Percentiles rank a stretch among this genome's conserved stretches.
These are phyloP conservation scores for Xerophyta viscosa DNA, from an alignment of 106 monocot species.

Conservation along the genomic window DNA sequence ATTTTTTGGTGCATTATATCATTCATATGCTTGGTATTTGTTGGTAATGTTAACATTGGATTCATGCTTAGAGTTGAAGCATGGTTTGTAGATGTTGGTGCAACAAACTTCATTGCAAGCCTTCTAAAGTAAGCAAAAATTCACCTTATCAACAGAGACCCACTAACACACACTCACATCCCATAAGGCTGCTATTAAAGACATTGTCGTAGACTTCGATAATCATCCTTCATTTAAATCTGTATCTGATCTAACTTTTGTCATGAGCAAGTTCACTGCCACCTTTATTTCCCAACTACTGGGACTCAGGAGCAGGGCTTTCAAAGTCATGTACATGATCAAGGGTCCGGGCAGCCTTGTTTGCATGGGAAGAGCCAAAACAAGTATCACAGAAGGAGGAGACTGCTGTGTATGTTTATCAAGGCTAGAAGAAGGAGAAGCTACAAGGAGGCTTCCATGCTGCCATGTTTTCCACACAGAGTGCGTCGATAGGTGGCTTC, in stretches of 20 bases:
- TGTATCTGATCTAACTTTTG: background rate
- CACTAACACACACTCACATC: conserved; percentile 1
- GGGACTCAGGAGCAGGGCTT: conserved; percentile 6
- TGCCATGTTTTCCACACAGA: conserved; percentile 46
- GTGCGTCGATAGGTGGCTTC: conserved; percentile 50
- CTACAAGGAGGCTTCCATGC: conserved; percentile 33
- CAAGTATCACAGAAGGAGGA: conserved; percentile 1
- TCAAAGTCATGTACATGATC: background rate
- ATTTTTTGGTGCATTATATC: too few relatives aligned
- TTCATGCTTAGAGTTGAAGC: conserved; percentile 1
- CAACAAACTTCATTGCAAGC: conserved; percentile 1
- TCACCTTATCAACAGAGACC: background rate
- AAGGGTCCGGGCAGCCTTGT: too few relatives aligned
- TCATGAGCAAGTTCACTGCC: conserved; percentile 13
- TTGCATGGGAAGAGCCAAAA: background rate
- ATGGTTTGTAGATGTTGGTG: conserved; percentile 2
- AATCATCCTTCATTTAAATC: background rate
- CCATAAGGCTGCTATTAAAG: background rate
- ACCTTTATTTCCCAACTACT: conserved; percentile 11
- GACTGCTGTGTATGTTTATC: conserved; percentile 50
- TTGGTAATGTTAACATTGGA: too few relatives aligned
- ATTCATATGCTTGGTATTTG: too few relatives aligned
- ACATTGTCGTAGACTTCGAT: too few relatives aligned
- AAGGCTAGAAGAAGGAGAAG: conserved; percentile 20
- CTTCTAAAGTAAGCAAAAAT: conserved; percentile 11